These are phyloP conservation scores for Mortierella sp. DNA, from an alignment of 371 early-diverging fungal species.

Conservation along the genomic window DNA sequence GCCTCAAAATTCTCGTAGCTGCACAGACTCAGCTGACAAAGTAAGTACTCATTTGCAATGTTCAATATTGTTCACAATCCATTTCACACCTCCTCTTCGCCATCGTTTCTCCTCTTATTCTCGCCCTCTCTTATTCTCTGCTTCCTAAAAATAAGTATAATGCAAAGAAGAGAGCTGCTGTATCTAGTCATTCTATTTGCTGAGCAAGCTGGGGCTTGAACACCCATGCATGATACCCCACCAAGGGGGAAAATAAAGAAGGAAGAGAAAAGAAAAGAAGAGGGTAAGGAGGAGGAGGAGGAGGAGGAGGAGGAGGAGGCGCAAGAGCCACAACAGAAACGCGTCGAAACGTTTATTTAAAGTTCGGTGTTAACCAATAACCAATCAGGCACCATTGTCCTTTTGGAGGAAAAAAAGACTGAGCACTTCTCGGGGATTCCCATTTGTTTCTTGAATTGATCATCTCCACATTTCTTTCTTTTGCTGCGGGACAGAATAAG, in stretches of 20 bases:
- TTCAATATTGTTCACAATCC: too few relatives aligned
- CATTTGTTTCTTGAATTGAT: too few relatives aligned
- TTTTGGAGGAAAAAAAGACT: not conserved
- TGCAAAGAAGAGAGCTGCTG: not conserved
- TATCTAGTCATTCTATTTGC: not conserved
- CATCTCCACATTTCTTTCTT: too few relatives aligned
- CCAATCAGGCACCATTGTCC: not conserved
- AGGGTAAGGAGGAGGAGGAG: not conserved
- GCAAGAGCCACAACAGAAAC: not conserved
- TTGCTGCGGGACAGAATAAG: not conserved
- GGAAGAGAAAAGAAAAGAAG: not conserved
- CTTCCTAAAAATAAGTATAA: not conserved
- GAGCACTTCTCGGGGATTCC: not conserved
- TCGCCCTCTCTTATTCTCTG: not conserved
- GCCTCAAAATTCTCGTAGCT: not conserved
- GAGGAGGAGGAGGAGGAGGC: not conserved
- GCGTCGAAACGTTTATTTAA: not conserved
- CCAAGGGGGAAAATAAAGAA: not conserved
- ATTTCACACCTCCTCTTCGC: not conserved
- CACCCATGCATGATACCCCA: not conserved
- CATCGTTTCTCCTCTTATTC: not conserved
- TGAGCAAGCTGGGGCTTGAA: slow-evolving; percentile 7
- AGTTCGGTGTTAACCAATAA: not conserved
- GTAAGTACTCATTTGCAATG: not conserved
- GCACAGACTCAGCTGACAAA: not conserved